Base-by-base conservation (phyloP, 139 green algal genomes). In the Chlorella sp. region DNA sequence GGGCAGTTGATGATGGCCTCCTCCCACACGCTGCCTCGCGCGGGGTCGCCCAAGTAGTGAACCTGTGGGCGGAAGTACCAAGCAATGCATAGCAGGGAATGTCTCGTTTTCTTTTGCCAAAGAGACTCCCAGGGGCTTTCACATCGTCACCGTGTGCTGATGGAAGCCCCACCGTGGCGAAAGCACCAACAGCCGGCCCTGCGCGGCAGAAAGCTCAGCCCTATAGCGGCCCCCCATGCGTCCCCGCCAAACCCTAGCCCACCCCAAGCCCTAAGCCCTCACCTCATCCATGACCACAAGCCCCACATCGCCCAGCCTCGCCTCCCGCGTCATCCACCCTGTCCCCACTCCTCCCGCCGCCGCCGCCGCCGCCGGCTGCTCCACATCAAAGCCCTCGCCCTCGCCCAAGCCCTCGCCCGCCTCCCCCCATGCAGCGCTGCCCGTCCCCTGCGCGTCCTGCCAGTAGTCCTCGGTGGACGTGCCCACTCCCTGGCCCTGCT, bases 1-100 rank as follows among this genome's bases (percentile, higher is more conserved):
- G 92, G 94, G 84, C 90, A 94, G 82, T 97, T 96, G 84, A 98
- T 98, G 81, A 99, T 94, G 55, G 91, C 88, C 83, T 98, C 95
- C 87, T 99, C 95, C 95, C 95, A 99, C 76, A 97, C 93, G 24
- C 67, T 94, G 49, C 95, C 94, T 2, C 94, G 72, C 23, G 78
- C 59, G 1, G 85, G 82, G 85, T 97, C 89, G 0, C 84, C 83
- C 67, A 97, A 74, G 74, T 96, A 96, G 74, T 96, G 91, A 42
- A 94, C 91, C 80, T 97, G 49, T 24, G 42, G 17, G 10, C 42
- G 10, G 42, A 55, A 10, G 17, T 17, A 55, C 17, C 42, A 55
- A 55, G 17, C 42, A 55, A 55, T 55, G 17, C 17, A 24, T 55
- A 55, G 42, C 17, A 55, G 17, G 10, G 10, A 55, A 17, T 55